Evolutionary conservation across 176 grass and related monocot species (phyloP), one percentile per base, ranked within the genome.

Genomic region (Musa beccarii): DNA sequence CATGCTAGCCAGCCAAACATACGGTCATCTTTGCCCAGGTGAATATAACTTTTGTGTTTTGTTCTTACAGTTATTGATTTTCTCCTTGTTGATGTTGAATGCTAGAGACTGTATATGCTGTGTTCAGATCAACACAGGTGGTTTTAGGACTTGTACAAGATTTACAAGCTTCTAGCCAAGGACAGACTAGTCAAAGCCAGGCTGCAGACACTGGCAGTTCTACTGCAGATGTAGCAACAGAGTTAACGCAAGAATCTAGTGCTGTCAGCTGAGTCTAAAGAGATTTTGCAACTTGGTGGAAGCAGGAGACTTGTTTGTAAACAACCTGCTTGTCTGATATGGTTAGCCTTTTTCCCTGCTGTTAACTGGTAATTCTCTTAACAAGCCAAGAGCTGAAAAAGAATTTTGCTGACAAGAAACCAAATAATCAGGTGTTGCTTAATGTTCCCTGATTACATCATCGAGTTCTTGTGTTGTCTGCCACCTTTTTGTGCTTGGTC

Each of bases 61-160:
- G 49, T 1, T 75, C 52, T n/a, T 54, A 15, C 10, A 1, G 10
- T 2, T 68, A 54, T 10, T 74, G 19, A 51, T 68, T 54, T 28
- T 50, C 16, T 13, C 21, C 69, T 68, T n/a, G 52, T 14, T 49
- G 11, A 29, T 23, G 49, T 23, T 50, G 20, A 75, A 74, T 56
- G 63, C 71, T 23, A 67, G 71, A 82, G 63, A 49, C 34, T 81
- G 21, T 53, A 5, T 63, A 13, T 51, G 56, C 72, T 88, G 52
- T 50, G 72, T 69, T 51, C 63, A 97, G 93, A 75, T 97, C 94
- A 54, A 87, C 70, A 15, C 71, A 90, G 82, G 90, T 91, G 65
- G 94, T 93, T 53, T 81, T 97, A 82, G 94, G 94, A 1, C 87
- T 97, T 54, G 84, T 86, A 55, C 90, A 93, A 80, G 90, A 97